A percentile compares a stretch with the other conserved stretches of the same genome.
phyloP scores from a whole-genome alignment of 768 basidiomycete species.

The Boletus rubescentipes region DNA sequence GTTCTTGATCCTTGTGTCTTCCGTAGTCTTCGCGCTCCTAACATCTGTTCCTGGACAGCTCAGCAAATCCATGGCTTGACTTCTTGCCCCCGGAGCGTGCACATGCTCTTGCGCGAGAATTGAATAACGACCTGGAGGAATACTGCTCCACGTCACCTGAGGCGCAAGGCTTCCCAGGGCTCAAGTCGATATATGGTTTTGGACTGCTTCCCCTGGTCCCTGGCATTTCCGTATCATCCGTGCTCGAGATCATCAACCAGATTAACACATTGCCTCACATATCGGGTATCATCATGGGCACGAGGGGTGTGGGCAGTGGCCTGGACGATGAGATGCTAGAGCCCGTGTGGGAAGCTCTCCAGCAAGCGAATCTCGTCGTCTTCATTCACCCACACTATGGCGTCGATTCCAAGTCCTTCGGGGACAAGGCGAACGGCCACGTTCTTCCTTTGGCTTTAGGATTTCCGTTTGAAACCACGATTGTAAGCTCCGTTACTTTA shows the following conservation, averaged over 20 bases:
- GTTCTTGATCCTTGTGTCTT: slow-evolving; percentile 34
- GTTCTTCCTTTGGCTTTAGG: slow-evolving; percentile 85
- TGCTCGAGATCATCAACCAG: slow-evolving; percentile 67
- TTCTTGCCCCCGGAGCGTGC: slow-evolving; percentile 74
- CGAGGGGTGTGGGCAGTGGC: slow-evolving; percentile 72
- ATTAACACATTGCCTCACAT: slow-evolving; percentile 65
- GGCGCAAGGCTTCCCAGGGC: slow-evolving; percentile 27
- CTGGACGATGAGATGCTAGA: slow-evolving; percentile 79
- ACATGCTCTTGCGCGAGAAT: slow-evolving; percentile 57
- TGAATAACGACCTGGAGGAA: slow-evolving; percentile 75
- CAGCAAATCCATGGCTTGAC: slow-evolving; percentile 92
- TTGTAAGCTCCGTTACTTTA: slow-evolving; percentile 45
- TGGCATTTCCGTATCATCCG: slow-evolving; percentile 48
- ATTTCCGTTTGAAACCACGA: slow-evolving; percentile 90
- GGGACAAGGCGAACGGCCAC: slow-evolving; percentile 77
- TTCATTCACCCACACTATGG: slow-evolving; percentile 91
- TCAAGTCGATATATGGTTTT: slow-evolving; percentile 78
- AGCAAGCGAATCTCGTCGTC: slow-evolving; percentile 64
- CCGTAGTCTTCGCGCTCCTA: slow-evolving; percentile 10
- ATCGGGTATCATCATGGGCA: slow-evolving; percentile 80
- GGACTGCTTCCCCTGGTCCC: slow-evolving; percentile 84
- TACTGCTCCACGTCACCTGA: slow-evolving; percentile 71
- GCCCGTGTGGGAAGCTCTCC: slow-evolving; percentile 79
- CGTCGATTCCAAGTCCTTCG: slow-evolving; percentile 71
- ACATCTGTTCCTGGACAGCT: slow-evolving; percentile 40